Conservation (phyloP, 75 land plant species). For the Isoetes taiwanensis region DNA sequence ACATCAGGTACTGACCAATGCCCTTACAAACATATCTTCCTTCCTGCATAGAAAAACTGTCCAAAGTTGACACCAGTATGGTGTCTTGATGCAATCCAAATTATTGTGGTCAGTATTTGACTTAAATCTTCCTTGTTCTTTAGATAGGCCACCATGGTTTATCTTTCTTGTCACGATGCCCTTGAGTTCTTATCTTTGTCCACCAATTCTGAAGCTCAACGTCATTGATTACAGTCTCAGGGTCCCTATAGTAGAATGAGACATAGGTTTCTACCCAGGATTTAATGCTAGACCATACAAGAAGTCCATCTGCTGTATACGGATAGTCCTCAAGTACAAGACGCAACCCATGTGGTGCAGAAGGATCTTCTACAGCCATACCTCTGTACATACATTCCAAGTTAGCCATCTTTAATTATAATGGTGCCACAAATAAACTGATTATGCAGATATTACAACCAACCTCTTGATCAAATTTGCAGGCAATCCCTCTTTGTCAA, state of each 20-base stretch:
- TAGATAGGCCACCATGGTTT: background rate
- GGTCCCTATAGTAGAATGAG: background rate
- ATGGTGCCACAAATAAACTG: no score
- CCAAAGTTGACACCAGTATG: conserved; percentile 2
- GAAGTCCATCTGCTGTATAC: conserved; percentile 2
- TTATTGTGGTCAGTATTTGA: background rate
- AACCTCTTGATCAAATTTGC: conserved; percentile 9
- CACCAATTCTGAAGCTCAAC: conserved; percentile 1
- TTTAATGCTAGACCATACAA: background rate
- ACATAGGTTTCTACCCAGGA: background rate
- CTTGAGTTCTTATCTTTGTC: background rate
- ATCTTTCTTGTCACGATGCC: background rate
- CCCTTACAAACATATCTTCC: no score
- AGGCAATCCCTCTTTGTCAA: background rate
- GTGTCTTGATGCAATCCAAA: conserved; percentile 1
- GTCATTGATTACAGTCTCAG: background rate
- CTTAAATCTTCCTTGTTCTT: background rate
- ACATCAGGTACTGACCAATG: no score
- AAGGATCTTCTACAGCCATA: conserved; percentile 2
- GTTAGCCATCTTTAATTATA: no score
- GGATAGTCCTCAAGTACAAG: background rate
- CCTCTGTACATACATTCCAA: conserved; percentile 1
- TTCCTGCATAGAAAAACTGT: conserved; percentile 2
- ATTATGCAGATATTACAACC: no score
- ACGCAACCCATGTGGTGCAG: background rate